These are phyloP conservation scores for Mucor velutinosus DNA, from an alignment of 371 early-diverging fungal species.

Conservation along the genomic window DNA sequence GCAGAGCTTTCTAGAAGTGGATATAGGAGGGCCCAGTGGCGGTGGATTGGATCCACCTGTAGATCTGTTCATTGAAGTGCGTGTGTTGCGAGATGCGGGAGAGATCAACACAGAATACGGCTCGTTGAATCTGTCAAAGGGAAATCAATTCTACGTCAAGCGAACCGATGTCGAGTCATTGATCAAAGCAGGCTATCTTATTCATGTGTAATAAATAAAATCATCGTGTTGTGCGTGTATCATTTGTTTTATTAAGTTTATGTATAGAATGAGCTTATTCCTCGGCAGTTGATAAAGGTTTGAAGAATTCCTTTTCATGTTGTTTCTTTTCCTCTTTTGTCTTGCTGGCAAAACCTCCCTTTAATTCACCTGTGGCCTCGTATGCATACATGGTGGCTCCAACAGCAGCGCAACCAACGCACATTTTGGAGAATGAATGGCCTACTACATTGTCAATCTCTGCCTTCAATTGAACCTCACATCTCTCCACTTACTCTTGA, in stretches of 20 bases:
- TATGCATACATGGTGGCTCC: conserved; percentile 73
- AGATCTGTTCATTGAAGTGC: conserved; percentile 86
- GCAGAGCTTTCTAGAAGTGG: conserved; percentile 68
- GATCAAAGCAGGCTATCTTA: conserved; percentile 80
- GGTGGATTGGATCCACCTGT: conserved; percentile 79
- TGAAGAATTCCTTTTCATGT: conserved; percentile 55
- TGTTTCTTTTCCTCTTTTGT: conserved; percentile 54
- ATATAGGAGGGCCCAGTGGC: conserved; percentile 74
- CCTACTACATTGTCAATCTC: conserved; percentile 29
- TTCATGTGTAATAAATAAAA: conserved; percentile 54
- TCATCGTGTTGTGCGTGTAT: not conserved
- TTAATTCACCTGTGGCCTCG: conserved; percentile 68
- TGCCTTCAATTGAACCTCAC: not conserved
- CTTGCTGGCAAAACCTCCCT: conserved; percentile 55
- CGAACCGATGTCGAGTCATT: conserved; percentile 89
- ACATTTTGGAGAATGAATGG: conserved; percentile 62
- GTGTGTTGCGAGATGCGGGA: conserved; percentile 87
- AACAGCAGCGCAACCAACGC: conserved; percentile 66
- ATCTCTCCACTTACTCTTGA: conserved; percentile 47
- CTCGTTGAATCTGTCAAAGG: conserved; percentile 66
- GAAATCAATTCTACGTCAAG: conserved; percentile 82
- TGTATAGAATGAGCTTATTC: conserved; percentile 11
- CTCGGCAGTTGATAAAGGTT: conserved; percentile 31
- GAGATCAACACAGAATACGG: conserved; percentile 88
- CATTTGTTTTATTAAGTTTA: not conserved